phyloP scores from a whole-genome alignment of 2,329 filamentous ascomycete genomes.

The Trichoderma sp. region DNA sequence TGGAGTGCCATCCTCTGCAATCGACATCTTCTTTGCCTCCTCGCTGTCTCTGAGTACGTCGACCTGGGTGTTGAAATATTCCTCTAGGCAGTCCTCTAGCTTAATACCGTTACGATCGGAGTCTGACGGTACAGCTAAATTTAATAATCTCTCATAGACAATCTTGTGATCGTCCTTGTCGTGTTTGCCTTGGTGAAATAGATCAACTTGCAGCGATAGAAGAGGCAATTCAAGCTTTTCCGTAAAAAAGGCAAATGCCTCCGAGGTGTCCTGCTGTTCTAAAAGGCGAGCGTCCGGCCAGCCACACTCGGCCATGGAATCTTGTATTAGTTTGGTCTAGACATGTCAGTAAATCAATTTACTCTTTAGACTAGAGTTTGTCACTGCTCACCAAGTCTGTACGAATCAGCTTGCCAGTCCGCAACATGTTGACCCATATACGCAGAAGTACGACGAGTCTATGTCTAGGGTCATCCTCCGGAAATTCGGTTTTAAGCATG shows the following conservation, averaged over 20 bases:
- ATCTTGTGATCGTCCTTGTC: conserved; percentile 90
- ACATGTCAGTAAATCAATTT: conserved; percentile 19
- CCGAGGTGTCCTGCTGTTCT: conserved; percentile 92
- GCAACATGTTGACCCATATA: conserved; percentile 89
- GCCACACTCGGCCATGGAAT: conserved; percentile 77
- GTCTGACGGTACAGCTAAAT: conserved; percentile 82
- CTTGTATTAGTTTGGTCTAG: conserved; percentile 78
- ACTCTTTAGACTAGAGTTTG: background rate
- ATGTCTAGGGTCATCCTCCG: conserved; percentile 62
- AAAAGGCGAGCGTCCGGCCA: conserved; percentile 76
- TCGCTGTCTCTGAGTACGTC: conserved; percentile 75
- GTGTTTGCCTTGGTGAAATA: conserved; percentile 87
- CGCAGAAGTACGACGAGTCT: conserved; percentile 75
- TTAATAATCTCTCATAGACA: conserved; percentile 83
- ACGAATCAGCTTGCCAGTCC: conserved; percentile 79
- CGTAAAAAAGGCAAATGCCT: conserved; percentile 93
- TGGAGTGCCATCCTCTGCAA: conserved; percentile 28
- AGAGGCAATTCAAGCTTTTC: conserved; percentile 83
- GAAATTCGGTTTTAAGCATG: conserved; percentile 77
- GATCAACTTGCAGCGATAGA: conserved; percentile 86
- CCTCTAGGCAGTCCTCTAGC: conserved; percentile 86
- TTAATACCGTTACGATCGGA: conserved; percentile 68
- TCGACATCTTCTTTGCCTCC: conserved; percentile 47
- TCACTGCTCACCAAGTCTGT: conserved; percentile 67
- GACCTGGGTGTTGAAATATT: conserved; percentile 91